phyloP scores from a whole-genome alignment of 345 rosid species.

The Brassica juncea region DNA sequence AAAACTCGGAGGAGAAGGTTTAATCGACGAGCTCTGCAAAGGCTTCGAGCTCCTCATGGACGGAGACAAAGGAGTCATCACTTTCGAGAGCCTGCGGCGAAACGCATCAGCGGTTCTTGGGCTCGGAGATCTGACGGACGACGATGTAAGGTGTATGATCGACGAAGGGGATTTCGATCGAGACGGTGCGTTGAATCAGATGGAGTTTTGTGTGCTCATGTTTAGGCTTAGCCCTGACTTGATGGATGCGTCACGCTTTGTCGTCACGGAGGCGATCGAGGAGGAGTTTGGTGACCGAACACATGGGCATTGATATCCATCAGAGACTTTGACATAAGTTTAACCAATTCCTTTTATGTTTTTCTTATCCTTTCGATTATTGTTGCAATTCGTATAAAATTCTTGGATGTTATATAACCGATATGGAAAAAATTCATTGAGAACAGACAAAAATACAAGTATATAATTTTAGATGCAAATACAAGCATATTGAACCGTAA shows the following conservation, averaged over 20 bases:
- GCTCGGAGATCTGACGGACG: conserved; percentile 70
- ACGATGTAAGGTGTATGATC: conserved; percentile 66
- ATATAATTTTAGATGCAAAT: neutral
- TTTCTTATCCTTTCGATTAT: neutral
- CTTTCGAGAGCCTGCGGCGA: conserved; percentile 63
- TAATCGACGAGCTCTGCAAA: conserved; percentile 75
- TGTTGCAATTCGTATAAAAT: conserved; percentile 10
- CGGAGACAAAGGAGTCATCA: conserved; percentile 63
- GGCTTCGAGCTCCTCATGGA: conserved; percentile 80
- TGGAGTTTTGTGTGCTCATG: conserved; percentile 96
- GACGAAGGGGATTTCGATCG: conserved; percentile 77
- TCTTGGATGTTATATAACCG: conserved; percentile 3
- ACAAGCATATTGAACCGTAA: too few relatives aligned
- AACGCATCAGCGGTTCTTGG: conserved; percentile 67
- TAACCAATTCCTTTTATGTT: neutral
- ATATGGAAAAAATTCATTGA: neutral
- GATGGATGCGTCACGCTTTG: conserved; percentile 72
- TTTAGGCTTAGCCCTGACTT: conserved; percentile 79
- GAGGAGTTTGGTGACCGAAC: conserved; percentile 43
- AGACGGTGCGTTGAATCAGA: conserved; percentile 75
- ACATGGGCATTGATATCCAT: neutral
- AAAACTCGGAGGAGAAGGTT: conserved; percentile 79
- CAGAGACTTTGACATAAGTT: conserved; percentile 18
- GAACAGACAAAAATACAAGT: neutral
- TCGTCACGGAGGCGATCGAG: conserved; percentile 63